Base-by-base conservation (phyloP, 306 rosid genomes). In the Hippophae tibetana region DNA sequence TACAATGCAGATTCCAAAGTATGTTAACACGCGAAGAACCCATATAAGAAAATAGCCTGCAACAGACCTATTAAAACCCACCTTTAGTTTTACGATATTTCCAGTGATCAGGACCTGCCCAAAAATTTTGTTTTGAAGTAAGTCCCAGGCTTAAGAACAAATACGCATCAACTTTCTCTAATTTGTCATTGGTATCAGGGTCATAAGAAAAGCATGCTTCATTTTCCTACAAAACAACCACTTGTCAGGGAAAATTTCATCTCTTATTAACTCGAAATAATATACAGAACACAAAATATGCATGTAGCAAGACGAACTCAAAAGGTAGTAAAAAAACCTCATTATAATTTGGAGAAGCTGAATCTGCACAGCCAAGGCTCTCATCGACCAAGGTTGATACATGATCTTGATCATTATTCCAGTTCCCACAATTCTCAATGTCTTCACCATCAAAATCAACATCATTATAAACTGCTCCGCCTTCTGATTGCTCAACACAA, bases 81-180 rank as follows among this genome's bases (percentile, higher is more conserved):
- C 95, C 96, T 80, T 85, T 85, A 59, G 86, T 60, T 73, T 80
- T 88, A 56, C 63, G 72, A 73, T 70, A 84, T 84, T 92, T 88
- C 99, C 96, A 92, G 68, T 87, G 98, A 50, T 92, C 98, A 56
- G 93, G 98, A 51, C 98, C 98, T 58, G 93, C 98, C 99, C 99
- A 92, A 66, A 93, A 86, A 74, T 92, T 88, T 58, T 74, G 83
- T 67, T 84, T 92, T 60, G 84, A 79, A 67, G 72, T 69, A 61
- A 92, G 72, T 60, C 96, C 99, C 60, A 88, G 82, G 76, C 76
- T 85, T 56, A 81, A 75, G 70, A 85, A 73, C 79, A 92, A 72
- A 73, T 69, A 85, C 10, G 46, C 95, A 58, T 85, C 94, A 64
- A 92, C 81, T 49, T 80, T 80, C 66, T 79, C 93, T 62, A 78